Percentiles rank a stretch among this genome's conserved stretches.
These are phyloP conservation scores for Chondrostereum purpureum DNA, from an alignment of 1,284 basidiomycete species.

Conservation along the genomic window DNA sequence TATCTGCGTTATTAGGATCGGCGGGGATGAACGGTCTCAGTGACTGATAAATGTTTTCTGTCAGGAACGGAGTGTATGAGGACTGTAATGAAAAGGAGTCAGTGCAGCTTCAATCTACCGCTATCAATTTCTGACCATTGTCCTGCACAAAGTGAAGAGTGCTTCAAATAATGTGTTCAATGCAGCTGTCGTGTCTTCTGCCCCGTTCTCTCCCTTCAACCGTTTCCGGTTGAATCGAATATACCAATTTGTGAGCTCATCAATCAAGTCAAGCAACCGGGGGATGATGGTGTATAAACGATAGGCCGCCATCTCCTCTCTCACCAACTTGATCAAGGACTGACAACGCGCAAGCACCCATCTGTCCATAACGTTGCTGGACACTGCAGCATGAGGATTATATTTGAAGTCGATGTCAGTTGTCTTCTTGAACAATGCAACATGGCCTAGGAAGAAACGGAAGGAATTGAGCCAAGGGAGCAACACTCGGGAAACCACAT, in stretches of 20 bases:
- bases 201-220: constrained; percentile 92
- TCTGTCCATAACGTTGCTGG: constrained; percentile 95
- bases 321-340: constrained; percentile 88
- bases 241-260: constrained; percentile 99
- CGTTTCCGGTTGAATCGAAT: constrained; percentile 97
- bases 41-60: constrained; percentile 95
- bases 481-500: constrained; percentile 91
- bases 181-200: constrained; percentile 83
- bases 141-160: constrained; percentile 88
- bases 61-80: constrained; percentile 97
- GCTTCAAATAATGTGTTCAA: constrained; percentile 97
- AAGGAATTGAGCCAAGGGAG: constrained; percentile 99
- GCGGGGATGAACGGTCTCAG: constrained; percentile 81
- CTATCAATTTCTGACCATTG: constrained; percentile 60
- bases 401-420: constrained; percentile 80
- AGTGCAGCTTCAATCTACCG: constrained; percentile 6
- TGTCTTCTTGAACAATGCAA: constrained; percentile 81
- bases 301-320: constrained; percentile 95
- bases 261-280: constrained; percentile 86
- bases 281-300: constrained; percentile 98
- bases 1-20: constrained; percentile 65
- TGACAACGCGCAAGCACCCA: constrained; percentile 99
- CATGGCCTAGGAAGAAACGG: constrained; percentile 99
- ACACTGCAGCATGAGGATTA: constrained; percentile 79
- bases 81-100: constrained; percentile 49